Percentiles rank a stretch among this genome's conserved stretches.
These are phyloP conservation scores for Cutaneotrichosporon curvatum DNA, from an alignment of 1,284 basidiomycete species.

Conservation along the genomic window DNA sequence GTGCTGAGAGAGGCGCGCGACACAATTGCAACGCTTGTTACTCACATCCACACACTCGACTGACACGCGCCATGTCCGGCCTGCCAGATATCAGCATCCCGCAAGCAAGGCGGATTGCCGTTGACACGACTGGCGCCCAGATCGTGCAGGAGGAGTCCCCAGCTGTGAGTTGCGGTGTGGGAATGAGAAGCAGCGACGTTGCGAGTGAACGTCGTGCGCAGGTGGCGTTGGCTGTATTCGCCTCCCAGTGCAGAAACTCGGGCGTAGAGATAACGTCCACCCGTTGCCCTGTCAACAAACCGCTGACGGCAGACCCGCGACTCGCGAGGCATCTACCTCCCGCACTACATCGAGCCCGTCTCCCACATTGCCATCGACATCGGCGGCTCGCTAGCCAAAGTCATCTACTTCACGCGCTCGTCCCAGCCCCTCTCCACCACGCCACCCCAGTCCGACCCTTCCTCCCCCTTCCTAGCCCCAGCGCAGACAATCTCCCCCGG, in stretches of 20 bases:
- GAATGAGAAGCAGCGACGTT: not conserved
- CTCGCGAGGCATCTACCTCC: slow-evolving; percentile 88
- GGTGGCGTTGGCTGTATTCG: not conserved
- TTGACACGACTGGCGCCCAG: slow-evolving; percentile 59
- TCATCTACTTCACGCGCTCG: slow-evolving; percentile 95
- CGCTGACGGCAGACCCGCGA: slow-evolving; percentile 64
- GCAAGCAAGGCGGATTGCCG: slow-evolving; percentile 42
- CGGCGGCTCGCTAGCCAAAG: slow-evolving; percentile 94
- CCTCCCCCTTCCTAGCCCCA: slow-evolving; percentile 36
- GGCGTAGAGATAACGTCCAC: no score
- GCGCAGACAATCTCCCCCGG: slow-evolving; percentile 30
- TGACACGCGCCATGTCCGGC: slow-evolving; percentile 14
- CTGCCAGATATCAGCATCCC: slow-evolving; percentile 44
- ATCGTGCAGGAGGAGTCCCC: slow-evolving; percentile 85
- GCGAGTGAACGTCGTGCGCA: not conserved
- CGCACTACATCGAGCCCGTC: slow-evolving; percentile 92
- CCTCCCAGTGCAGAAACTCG: not conserved
- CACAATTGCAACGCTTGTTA: no score
- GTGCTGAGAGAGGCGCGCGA: no score
- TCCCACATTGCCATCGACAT: slow-evolving; percentile 94
- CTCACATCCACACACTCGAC: no score
- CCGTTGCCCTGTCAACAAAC: no score
- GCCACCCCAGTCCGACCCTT: slow-evolving; percentile 37
- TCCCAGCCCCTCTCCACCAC: slow-evolving; percentile 46
- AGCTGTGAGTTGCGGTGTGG: slow-evolving; percentile 56